Base-by-base conservation (phyloP, 2,329 filamentous ascomycete species). In the Apiospora phragmitis region DNA sequence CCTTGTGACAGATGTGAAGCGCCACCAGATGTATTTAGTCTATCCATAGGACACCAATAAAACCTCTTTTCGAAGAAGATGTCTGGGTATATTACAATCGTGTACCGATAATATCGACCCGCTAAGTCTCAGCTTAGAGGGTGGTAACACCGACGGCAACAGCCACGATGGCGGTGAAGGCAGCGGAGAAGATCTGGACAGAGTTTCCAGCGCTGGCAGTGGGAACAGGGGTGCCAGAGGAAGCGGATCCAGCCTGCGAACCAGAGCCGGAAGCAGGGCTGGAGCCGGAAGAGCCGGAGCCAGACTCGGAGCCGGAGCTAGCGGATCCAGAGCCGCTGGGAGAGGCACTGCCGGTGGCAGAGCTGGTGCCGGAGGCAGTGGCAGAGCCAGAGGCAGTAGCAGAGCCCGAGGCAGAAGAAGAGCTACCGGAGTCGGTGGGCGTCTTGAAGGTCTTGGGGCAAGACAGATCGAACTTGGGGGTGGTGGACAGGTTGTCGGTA, bases 401-500 rank as follows among this genome's bases (percentile, higher is more conserved):
- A 62, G 71, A 68, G 45, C 74, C 71, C 18, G 73, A 68, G 29
- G 75, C 71, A 51, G 76, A 70, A 47, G 75, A 49, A 24, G 65
- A 42, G 41, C 76, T 71, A 62, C 75, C 69, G 24, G 77, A 74
- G 59, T 74, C 71, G 38, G 75, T 74, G 70, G 79, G 75, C 65
- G 80, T 82, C 70, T 82, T 77, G 70, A 83, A 83, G 71, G 78
- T 79, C 73, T 80, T 81, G 55, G 85, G 84, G 83, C 88, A 90
- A 75, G 81, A 85, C 70, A 90, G 83, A 77, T 90, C 82, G 79
- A 86, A 89, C 69, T 81, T 79, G 59, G 87, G 83, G 35, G 78
- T 85, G 75, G 85, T 87, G 72, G 81, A 84, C 68, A 89, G 82
- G 76, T 88, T 80, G 71, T 87, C 80, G 76, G 85, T 87, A 73